phyloP scores from a whole-genome alignment of 2,329 filamentous ascomycete species.

The Monosporascus sp. region DNA sequence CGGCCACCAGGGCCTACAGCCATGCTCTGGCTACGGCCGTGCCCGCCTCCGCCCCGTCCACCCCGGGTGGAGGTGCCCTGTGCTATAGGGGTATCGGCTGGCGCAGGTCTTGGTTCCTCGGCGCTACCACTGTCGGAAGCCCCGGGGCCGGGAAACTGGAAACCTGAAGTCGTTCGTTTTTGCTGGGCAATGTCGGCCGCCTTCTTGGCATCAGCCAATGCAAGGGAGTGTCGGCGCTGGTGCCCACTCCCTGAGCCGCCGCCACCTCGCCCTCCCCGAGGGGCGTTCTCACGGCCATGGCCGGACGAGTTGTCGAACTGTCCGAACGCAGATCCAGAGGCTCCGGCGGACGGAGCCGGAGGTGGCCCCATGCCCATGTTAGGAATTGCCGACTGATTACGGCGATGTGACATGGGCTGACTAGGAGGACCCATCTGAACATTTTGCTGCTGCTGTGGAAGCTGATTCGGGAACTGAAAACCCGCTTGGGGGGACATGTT shows the following conservation, averaged over 20 bases:
- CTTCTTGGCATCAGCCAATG: slow-evolving; percentile 93
- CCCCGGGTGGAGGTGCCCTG: slow-evolving; percentile 43
- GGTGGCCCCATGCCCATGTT: slow-evolving; percentile 86
- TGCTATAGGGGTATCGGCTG: slow-evolving; percentile 33
- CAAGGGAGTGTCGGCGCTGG: slow-evolving; percentile 89
- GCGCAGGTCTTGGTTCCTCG: slow-evolving; percentile 51
- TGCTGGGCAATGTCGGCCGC: slow-evolving; percentile 94
- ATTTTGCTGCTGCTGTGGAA: slow-evolving; percentile 61
- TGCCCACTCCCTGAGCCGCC: slow-evolving; percentile 70
- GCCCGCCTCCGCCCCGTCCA: slow-evolving; percentile 47
- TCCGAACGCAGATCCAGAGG: slow-evolving; percentile 71
- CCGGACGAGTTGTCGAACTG: slow-evolving; percentile 66
- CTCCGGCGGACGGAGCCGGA: slow-evolving; percentile 86
- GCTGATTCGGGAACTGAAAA: slow-evolving; percentile 84
- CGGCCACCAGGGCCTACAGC: slow-evolving; percentile 67
- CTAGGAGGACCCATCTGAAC: slow-evolving; percentile 69
- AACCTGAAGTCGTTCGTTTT: slow-evolving; percentile 88
- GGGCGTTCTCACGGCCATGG: slow-evolving; percentile 61
- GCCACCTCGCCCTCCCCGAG: slow-evolving; percentile 70
- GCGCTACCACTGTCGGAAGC: slow-evolving; percentile 53
- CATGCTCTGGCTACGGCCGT: slow-evolving; percentile 87
- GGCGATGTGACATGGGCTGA: slow-evolving; percentile 82
- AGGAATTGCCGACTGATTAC: slow-evolving; percentile 94
- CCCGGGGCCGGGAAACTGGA: slow-evolving; percentile 84
- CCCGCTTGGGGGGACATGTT: slow-evolving; percentile 73